Evolutionary conservation across 148 eudicot species (phyloP).

Genomic region (Agrostemma githago): DNA sequence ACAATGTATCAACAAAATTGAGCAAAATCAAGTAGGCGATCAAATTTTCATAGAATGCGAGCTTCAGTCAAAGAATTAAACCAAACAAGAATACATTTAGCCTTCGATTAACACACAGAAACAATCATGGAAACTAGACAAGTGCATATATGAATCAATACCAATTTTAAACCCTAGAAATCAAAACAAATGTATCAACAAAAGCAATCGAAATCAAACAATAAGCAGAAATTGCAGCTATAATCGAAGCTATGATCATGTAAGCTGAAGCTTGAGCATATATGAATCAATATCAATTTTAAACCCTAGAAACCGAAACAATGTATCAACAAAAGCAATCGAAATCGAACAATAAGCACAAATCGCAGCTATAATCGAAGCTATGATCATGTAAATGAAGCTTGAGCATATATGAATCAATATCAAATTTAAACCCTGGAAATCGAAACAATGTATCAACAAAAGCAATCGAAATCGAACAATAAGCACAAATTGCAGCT

Average conservation of each 20-base stretch:
- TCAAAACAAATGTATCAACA: neutral
- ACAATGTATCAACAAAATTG: neutral
- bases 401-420: neutral
- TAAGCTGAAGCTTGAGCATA: neutral
- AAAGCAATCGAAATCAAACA: neutral
- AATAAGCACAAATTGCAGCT: neutral
- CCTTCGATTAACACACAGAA: neutral
- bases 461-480: neutral
- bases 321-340: neutral
- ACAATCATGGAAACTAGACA: no score
- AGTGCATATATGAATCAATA: neutral
- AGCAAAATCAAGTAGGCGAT: neutral
- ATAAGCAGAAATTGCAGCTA: neutral
- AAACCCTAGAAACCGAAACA: neutral
- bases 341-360: neutral
- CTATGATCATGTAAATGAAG: neutral
- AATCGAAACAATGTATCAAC: neutral
- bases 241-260: neutral
- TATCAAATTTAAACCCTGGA: neutral
- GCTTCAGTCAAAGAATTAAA: neutral
- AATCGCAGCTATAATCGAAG: neutral
- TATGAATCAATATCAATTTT: neutral
- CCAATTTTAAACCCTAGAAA: neutral
- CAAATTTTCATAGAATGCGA: neutral
- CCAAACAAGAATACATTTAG: neutral